Evolutionary conservation across 768 basidiomycete species (phyloP).

Genomic region (Dictyophora rubrovolvata): DNA sequence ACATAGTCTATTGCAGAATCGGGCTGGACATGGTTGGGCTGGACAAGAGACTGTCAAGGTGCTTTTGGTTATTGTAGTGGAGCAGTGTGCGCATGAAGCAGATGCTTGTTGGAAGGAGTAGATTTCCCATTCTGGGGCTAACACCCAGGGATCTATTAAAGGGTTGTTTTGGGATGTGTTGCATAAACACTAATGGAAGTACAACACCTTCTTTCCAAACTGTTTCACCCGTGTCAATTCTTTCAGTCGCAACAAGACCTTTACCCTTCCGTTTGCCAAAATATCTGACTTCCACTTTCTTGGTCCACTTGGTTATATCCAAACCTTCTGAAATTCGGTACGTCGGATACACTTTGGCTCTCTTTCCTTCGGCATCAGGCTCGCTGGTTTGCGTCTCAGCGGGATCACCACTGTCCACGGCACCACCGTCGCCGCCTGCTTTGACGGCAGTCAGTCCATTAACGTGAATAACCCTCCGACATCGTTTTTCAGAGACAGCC

Average conservation of each 20-base stretch:
- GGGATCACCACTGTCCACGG: neutral
- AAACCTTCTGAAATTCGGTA: constrained; percentile 56
- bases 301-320: constrained; percentile 51
- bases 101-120: constrained; percentile 55
- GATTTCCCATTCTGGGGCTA: constrained; percentile 82
- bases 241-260: constrained; percentile 63
- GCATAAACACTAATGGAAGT: neutral
- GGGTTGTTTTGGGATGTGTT: neutral
- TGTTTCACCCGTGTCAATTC: constrained; percentile 59
- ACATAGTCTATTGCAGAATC: constrained; percentile 79
- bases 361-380: constrained; percentile 5
- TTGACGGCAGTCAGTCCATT: constrained; percentile 32
- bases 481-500: constrained; percentile 77
- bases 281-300: constrained; percentile 53
- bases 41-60: constrained; percentile 39
- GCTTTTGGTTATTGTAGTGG: constrained; percentile 41
- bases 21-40: constrained; percentile 41
- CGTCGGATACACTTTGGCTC: constrained; percentile 36
- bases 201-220: constrained; percentile 65
- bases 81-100: constrained; percentile 63
- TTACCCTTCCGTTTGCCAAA: constrained; percentile 71
- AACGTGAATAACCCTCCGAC: constrained; percentile 57
- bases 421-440: neutral
- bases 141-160: constrained; percentile 51
- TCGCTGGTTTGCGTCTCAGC: neutral